phyloP scores from a whole-genome alignment of 176 grass and related monocot genomes.

The Zea luxurians region DNA sequence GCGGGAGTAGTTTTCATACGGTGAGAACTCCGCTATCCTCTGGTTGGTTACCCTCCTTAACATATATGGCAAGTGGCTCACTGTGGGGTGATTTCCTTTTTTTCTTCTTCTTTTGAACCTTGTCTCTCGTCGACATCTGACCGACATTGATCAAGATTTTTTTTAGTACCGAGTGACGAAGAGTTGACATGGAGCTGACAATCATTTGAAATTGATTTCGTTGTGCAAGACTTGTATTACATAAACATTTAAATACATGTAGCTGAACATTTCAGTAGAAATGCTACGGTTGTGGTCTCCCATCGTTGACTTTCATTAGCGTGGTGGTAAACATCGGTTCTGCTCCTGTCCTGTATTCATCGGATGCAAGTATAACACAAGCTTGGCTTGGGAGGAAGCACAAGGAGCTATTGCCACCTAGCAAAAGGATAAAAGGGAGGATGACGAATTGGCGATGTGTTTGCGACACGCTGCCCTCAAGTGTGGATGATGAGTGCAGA shows the following conservation, averaged over 20 bases:
- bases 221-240: constrained; percentile 18
- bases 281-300: neutral
- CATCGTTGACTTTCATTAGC: neutral
- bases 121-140: constrained; percentile 28
- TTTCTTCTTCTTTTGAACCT: neutral
- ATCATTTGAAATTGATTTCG: constrained; percentile 6
- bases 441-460: neutral
- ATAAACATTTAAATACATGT: constrained; percentile 19
- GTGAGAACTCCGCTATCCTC: constrained; percentile 16
- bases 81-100: no score
- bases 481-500: no score
- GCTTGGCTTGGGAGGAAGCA: neutral
- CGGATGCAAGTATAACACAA: no score
- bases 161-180: neutral
- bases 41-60: neutral
- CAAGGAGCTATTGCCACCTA: neutral
- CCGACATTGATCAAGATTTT: constrained; percentile 31
- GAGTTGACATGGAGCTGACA: constrained; percentile 25
- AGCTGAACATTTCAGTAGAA: neutral
- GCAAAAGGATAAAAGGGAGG: neutral
- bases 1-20: constrained; percentile 14
- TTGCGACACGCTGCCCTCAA: neutral
- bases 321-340: no score
- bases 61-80: no score
- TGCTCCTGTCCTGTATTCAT: no score